Base-by-base conservation (phyloP, 1,284 basidiomycete genomes). In the Tranzscheliella williamsii region DNA sequence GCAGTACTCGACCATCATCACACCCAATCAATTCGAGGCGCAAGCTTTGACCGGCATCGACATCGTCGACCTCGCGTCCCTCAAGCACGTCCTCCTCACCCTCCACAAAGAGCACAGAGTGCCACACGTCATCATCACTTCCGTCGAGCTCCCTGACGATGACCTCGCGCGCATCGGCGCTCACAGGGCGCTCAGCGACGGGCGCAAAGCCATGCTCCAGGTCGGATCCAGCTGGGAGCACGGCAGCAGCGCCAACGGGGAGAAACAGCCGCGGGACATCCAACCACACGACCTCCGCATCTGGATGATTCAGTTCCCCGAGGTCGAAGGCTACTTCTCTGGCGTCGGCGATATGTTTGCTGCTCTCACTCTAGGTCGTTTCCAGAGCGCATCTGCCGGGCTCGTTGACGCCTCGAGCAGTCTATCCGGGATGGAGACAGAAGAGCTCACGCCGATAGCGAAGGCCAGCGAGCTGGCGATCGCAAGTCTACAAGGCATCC, bases 281-380 rank as follows among this genome's bases (percentile, higher is more conserved):
- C 6, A 26, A 4, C 26, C 26, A 8, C 20, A 35, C 2, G 30
- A 45, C 11, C 51, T 67, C 7, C 17, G 40, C 15, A 64, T 72
- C 4, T 76, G 81, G 82, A 93, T 16, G 84, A 88, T 78, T 85
- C 86, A 0, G 84, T 85, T 97, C 9, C 88, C 89, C 0, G 84
- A 88, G 32, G 84, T 96, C 21, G 85, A 87, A 17, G 91, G 91
- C 8, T 95, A 96, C 80, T 98, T 94, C 78, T 89, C 90, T 9
- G 95, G 94, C 21, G 93, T 96, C 3, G 95, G 94, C 12, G 94
- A 99, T 76, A 84, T 97, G 42, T 98, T 99, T 80, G 92, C 93
- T 2, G 90, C 95, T 0, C 85, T 98, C 43, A 85, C 93, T 15
- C 81, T 95, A 0, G 94, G 86, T 0, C 87, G 93, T 68, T 96